Conservation (phyloP, 2,329 filamentous ascomycete species). For the Xylariales sp. region DNA sequence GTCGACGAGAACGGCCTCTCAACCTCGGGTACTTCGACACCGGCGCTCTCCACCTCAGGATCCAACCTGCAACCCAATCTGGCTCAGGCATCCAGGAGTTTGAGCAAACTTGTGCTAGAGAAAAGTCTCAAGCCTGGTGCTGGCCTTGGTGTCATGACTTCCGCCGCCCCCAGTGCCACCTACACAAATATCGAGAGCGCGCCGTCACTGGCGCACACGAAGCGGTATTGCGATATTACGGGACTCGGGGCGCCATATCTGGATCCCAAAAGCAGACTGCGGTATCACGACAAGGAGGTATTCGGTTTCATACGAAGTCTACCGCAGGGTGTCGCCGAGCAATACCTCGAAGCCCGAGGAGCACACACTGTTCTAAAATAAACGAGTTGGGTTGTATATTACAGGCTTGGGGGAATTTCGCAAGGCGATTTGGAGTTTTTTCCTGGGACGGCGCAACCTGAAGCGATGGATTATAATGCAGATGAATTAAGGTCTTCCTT, state of each 20-base stretch:
- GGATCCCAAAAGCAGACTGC: conserved; percentile 88
- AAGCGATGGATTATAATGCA: too few species aligned
- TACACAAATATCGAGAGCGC: conserved; percentile 97
- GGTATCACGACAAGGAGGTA: conserved; percentile 91
- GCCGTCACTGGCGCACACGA: conserved; percentile 78
- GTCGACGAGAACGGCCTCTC: conserved; percentile 22
- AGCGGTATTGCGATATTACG: conserved; percentile 93
- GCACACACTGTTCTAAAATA: conserved; percentile 94
- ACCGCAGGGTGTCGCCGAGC: conserved; percentile 78
- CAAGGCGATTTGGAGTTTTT: too few species aligned
- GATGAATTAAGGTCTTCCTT: too few species aligned
- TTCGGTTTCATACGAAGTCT: conserved; percentile 79
- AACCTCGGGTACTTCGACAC: conserved; percentile 11
- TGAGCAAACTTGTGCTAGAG: conserved; percentile 85
- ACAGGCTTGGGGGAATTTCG: too few species aligned
- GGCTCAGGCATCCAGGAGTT: conserved; percentile 80
- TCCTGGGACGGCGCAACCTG: too few species aligned
- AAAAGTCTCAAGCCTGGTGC: conserved; percentile 58
- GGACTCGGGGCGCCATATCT: conserved; percentile 87
- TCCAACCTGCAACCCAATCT: conserved; percentile 60
- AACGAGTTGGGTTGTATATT: too few species aligned
- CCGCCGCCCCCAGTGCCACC: conserved; percentile 70
- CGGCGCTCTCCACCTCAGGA: conserved; percentile 11
- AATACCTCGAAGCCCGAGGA: conserved; percentile 82
- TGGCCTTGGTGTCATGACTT: conserved; percentile 28